phyloP scores from a whole-genome alignment of 2,329 filamentous ascomycete species.

The Colletotrichum acutatum region DNA sequence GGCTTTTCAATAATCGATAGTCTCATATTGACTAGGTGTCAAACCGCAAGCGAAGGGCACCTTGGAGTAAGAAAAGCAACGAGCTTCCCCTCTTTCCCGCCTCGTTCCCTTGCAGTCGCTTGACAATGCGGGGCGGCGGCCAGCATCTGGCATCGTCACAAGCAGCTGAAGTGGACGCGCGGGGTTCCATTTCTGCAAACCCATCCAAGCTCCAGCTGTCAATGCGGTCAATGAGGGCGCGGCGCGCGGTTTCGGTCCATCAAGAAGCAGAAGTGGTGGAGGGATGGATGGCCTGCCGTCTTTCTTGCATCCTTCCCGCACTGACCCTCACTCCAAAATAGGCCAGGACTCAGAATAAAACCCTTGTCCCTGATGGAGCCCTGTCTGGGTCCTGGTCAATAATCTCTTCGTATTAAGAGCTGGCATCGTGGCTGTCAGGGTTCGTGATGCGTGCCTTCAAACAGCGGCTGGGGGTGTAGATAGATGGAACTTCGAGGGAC shows the following conservation, averaged over 20 bases:
- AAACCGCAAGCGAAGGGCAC: not conserved
- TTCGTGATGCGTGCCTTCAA: not conserved
- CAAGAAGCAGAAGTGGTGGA: not conserved
- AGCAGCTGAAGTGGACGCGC: conserved; percentile 11
- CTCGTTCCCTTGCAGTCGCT: not conserved
- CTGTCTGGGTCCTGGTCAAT: conserved; percentile 20
- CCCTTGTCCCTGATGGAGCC: conserved; percentile 3
- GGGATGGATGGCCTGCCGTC: not conserved
- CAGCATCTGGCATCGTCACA: not conserved
- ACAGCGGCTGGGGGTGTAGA: not conserved
- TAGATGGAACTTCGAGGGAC: not conserved
- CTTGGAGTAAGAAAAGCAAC: not conserved
- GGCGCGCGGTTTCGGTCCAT: conserved; percentile 2
- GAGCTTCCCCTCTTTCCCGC: not conserved
- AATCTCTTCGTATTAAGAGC: conserved; percentile 4
- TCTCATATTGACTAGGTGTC: not conserved
- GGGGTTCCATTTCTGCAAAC: conserved; percentile 2
- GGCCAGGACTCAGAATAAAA: not conserved
- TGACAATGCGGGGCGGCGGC: not conserved
- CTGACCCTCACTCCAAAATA: conserved; percentile 9
- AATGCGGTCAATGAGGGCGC: conserved; percentile 5
- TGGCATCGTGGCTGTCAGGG: conserved; percentile 20
- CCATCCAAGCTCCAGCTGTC: conserved; percentile 21
- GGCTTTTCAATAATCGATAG: not conserved
- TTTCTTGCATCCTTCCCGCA: conserved; percentile 5